phyloP scores from a whole-genome alignment of 805 yeast species.

The Kodamaea restingae region DNA sequence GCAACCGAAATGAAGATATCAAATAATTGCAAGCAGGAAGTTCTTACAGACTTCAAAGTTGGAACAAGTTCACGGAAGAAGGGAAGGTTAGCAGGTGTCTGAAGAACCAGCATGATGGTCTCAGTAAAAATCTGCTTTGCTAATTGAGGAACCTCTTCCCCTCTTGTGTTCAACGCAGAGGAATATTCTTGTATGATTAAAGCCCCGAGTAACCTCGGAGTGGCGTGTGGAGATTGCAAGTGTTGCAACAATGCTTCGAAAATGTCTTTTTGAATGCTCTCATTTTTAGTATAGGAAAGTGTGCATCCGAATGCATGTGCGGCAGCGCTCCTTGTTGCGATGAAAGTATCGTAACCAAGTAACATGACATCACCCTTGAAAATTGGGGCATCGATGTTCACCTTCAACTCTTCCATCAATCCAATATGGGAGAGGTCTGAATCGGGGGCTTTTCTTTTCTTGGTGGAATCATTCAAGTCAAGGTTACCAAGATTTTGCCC shows the following conservation, averaged over 20 bases:
- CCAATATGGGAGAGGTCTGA: constrained; percentile 38
- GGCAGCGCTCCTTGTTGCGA: constrained; percentile 71
- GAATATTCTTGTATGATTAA: constrained; percentile 71
- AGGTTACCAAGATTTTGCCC: constrained; percentile 43
- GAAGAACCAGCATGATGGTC: constrained; percentile 33
- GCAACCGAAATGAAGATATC: constrained; percentile 76
- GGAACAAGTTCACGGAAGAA: constrained; percentile 83
- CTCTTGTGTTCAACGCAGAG: constrained; percentile 19
- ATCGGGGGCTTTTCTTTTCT: constrained; percentile 41
- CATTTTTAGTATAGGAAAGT: constrained; percentile 45
- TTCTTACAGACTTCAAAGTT: constrained; percentile 75
- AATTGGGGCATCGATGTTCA: constrained; percentile 92
- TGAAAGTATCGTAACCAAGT: constrained; percentile 69
- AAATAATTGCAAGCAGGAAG: constrained; percentile 80
- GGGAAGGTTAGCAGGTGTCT: constrained; percentile 44
- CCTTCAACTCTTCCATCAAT: constrained; percentile 51
- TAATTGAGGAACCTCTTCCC: constrained; percentile 13
- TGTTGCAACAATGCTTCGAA: constrained; percentile 37
- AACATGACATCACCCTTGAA: constrained; percentile 86
- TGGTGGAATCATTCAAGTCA: constrained; percentile 27
- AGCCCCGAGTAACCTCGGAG: constrained; percentile 72
- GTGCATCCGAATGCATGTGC: constrained; percentile 72
- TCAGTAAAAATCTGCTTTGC: constrained; percentile 21
- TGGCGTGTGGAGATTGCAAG: constrained; percentile 62
- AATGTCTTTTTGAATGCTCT: constrained; percentile 35